Evolutionary conservation across 1,284 basidiomycete species (phyloP).

Genomic region (Lentinula novae-zelandiae): DNA sequence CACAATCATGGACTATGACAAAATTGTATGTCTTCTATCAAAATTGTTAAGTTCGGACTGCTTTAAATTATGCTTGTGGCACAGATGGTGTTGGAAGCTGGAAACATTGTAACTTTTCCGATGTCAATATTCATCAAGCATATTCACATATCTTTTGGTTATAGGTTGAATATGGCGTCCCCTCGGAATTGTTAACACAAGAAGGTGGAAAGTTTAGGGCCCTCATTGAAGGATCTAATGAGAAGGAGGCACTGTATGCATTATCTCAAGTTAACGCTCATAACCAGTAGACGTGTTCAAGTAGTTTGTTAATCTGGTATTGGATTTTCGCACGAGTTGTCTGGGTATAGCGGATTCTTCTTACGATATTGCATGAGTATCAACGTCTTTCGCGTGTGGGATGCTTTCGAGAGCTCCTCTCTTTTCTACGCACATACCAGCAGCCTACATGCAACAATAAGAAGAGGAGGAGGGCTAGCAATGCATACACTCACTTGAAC

Average conservation of each 20-base stretch:
- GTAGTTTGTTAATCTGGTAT: too few relatives aligned
- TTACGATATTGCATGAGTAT: background rate
- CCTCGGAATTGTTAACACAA: constrained; percentile 40
- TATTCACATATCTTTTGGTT: background rate
- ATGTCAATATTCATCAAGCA: background rate
- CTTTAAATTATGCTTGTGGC: background rate
- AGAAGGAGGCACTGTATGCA: constrained; percentile 20
- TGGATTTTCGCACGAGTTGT: background rate
- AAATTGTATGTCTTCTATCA: constrained; percentile 26
- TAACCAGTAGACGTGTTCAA: background rate
- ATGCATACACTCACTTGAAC: constrained; percentile 33
- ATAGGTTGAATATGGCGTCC: constrained; percentile 39
- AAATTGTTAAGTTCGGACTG: constrained; percentile 11
- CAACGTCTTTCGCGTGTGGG: constrained; percentile 37
- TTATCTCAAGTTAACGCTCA: background rate
- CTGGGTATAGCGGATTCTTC: background rate
- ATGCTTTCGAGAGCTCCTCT: constrained; percentile 54
- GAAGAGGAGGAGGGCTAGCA: constrained; percentile 5
- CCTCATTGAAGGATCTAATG: constrained; percentile 36
- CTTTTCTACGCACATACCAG: constrained; percentile 54
- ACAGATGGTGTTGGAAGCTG: constrained; percentile 33
- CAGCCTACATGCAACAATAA: constrained; percentile 34
- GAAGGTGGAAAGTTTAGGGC: constrained; percentile 36
- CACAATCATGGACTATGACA: constrained; percentile 50
- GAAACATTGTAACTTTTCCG: constrained; percentile 24